These are phyloP conservation scores for Xylaria polymorpha DNA, from an alignment of 2,329 filamentous ascomycete genomes.

Conservation along the genomic window DNA sequence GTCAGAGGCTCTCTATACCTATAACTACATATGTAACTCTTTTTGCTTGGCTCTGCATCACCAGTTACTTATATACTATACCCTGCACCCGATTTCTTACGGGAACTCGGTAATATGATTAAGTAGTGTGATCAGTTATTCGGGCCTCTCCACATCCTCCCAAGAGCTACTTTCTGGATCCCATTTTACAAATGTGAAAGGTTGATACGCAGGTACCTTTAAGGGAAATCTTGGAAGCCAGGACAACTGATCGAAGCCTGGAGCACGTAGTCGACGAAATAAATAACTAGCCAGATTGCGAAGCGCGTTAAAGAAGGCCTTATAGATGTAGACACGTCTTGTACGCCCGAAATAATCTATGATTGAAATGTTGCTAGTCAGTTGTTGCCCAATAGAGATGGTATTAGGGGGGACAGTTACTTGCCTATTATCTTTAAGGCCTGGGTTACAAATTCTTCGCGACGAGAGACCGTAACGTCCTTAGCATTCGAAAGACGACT, in stretches of 20 bases:
- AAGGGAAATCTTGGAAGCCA: background rate
- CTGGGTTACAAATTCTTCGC: background rate
- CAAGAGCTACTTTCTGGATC: background rate
- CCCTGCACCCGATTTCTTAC: background rate
- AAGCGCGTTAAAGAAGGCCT: background rate
- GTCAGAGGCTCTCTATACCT: background rate
- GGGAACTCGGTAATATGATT: background rate
- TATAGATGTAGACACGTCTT: background rate
- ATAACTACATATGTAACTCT: too few species aligned
- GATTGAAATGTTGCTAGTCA: background rate
- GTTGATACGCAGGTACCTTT: background rate
- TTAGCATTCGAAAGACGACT: background rate
- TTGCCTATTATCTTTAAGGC: background rate
- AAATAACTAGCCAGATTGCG: background rate
- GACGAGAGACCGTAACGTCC: background rate
- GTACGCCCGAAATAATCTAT: constrained; percentile 6
- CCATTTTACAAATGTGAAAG: background rate
- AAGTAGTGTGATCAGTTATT: too few species aligned
- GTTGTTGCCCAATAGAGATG: background rate
- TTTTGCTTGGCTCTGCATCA: too few species aligned
- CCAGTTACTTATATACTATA: too few species aligned
- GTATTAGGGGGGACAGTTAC: background rate
- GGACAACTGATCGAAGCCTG: background rate
- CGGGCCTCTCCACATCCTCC: background rate
- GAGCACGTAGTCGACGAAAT: background rate